Base-by-base conservation (phyloP, 2,329 filamentous ascomycete genomes). In the Neurospora sp. region DNA sequence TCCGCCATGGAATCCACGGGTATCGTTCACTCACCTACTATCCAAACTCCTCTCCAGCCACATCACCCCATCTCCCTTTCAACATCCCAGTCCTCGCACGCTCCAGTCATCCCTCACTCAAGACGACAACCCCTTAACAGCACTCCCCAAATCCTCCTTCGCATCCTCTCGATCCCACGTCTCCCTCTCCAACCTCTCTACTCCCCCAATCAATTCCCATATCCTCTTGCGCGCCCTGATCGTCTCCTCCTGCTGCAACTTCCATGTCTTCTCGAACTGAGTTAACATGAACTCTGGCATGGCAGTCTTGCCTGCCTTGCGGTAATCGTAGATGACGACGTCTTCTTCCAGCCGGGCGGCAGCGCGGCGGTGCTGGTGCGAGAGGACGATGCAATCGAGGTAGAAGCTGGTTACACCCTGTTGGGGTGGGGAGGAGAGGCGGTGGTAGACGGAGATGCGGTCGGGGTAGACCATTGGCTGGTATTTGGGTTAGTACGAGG, bases 391-490 rank as follows among this genome's bases (percentile, higher is more conserved):
- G 67, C 84, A 86, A 74, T 89, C 85, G 69, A 89, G 78, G 69
- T 86, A 78, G 72, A 95, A 86, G 23, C 86, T 85, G 70, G 85
- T 84, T 6, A 81, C 82, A 62, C 78, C 77, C 67, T 80, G 78
- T 19, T 81, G 76, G 0, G 80, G 79, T 2, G 88, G 90, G 33
- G 80, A 78, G 2, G 84, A 81, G 12, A 97, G 85, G 78, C 91
- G 94, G 81, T 97, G 93, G 75, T 95, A 91, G 23, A 96, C 92
- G 0, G 91, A 93, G 72, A 97, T 88, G 67, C 87, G 86, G 79
- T 97, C 93, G 0, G 93, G 93, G 79, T 88, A 96, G 40, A 85
- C 90, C 87, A 97, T 90, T 17, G 93, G 92, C 91, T 93, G 73
- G 37, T 1, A 66, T 41, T 66, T 46, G 12, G 4, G 57, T 68